Percentiles rank a stretch among this genome's conserved stretches.
Conservation (phyloP, 23 red algal species). For the Gracilaria domingensis region DNA sequence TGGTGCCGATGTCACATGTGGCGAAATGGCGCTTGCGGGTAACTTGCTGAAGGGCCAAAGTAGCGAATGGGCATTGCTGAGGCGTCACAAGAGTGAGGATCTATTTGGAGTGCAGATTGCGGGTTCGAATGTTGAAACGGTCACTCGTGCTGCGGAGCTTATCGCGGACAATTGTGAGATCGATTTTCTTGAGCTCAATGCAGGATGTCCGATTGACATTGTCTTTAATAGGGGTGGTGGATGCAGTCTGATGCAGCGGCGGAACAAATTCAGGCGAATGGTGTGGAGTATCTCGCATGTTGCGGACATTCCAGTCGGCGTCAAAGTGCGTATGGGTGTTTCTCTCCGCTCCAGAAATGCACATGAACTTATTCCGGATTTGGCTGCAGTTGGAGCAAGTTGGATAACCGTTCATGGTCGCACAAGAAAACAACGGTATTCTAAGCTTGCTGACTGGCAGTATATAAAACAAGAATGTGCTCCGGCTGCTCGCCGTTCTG, state of each 20-base stretch:
- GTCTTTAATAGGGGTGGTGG: slow-evolving; percentile 79
- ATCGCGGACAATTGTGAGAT: slow-evolving; percentile 72
- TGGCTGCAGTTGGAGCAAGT: slow-evolving; percentile 65
- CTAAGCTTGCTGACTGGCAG: slow-evolving; percentile 79
- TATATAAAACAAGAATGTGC: slow-evolving; percentile 79
- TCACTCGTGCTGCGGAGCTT: slow-evolving; percentile 80
- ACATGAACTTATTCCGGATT: slow-evolving; percentile 70
- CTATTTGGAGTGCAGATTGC: slow-evolving; percentile 92
- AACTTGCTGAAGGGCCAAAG: slow-evolving; percentile 85
- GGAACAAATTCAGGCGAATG: slow-evolving; percentile 64
- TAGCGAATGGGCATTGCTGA: slow-evolving; percentile 87
- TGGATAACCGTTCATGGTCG: slow-evolving; percentile 92
- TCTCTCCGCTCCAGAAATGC: slow-evolving; percentile 49
- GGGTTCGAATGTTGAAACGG: slow-evolving; percentile 66
- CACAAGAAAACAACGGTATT: slow-evolving; percentile 82
- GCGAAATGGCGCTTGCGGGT: slow-evolving; percentile 85
- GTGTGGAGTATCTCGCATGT: slow-evolving; percentile 54
- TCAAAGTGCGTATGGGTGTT: slow-evolving; percentile 81
- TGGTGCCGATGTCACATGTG: slow-evolving; percentile 87
- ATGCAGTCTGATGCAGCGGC: slow-evolving; percentile 66
- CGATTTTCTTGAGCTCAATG: slow-evolving; percentile 92
- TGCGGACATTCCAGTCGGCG: slow-evolving; percentile 73
- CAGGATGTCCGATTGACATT: slow-evolving; percentile 87
- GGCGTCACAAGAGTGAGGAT: slow-evolving; percentile 81
- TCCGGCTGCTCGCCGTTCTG: slow-evolving; percentile 46